phyloP scores from a whole-genome alignment of 345 rosid species.

The Linum trigynum region DNA sequence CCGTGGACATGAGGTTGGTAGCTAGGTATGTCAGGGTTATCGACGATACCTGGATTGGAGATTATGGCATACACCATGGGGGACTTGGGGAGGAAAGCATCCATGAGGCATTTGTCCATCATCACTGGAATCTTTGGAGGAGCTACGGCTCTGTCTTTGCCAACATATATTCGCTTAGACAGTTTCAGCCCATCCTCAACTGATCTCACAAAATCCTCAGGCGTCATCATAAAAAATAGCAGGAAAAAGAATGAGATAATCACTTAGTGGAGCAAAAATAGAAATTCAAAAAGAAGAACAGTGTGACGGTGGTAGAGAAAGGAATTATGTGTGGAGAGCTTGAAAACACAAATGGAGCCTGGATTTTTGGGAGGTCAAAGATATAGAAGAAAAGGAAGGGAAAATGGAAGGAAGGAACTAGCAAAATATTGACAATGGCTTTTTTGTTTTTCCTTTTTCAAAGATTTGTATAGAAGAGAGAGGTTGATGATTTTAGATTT shows the following conservation, averaged over 20 bases:
- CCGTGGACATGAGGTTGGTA: slow-evolving; percentile 98
- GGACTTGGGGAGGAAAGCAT: slow-evolving; percentile 43
- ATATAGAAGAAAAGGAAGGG: background rate
- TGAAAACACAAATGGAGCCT: background rate
- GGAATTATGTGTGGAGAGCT: background rate
- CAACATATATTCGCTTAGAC: slow-evolving; percentile 61
- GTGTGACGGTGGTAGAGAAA: background rate
- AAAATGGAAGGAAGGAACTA: background rate
- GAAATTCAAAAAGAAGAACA: background rate
- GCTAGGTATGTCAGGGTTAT: slow-evolving; percentile 88
- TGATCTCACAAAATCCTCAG: slow-evolving; percentile 60
- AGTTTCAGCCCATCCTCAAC: slow-evolving; percentile 84
- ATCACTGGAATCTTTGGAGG: slow-evolving; percentile 45
- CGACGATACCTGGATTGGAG: slow-evolving; percentile 67
- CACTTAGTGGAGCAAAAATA: background rate
- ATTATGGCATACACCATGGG: slow-evolving; percentile 89
- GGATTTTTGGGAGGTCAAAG: background rate
- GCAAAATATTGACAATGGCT: background rate
- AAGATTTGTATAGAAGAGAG: background rate
- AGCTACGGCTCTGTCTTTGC: slow-evolving; percentile 65
- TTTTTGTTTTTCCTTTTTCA: too few relatives aligned
- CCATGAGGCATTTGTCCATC: slow-evolving; percentile 50
- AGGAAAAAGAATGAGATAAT: background rate
- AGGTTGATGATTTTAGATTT: background rate
- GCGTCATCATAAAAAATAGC: slow-evolving; percentile 25